These are phyloP conservation scores for Lactarius trivialis DNA, from an alignment of 768 basidiomycete species.

Conservation along the genomic window DNA sequence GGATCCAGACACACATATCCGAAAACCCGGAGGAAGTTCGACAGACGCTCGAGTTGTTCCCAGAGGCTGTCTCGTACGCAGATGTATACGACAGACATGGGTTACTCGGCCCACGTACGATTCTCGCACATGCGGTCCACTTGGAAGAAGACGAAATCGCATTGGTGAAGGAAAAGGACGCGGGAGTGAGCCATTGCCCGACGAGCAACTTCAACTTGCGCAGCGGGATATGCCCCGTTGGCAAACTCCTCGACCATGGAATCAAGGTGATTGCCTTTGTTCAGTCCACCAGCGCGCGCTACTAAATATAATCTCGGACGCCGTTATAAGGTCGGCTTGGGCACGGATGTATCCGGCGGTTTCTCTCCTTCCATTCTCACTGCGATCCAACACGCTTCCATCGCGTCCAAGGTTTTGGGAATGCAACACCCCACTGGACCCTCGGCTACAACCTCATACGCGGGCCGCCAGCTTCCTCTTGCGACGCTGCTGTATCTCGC, in stretches of 20 bases:
- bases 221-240: constrained; percentile 79
- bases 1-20: constrained; percentile 89
- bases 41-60: constrained; percentile 61
- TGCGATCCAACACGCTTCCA: constrained; percentile 66
- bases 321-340: constrained; percentile 75
- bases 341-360: constrained; percentile 90
- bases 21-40: constrained; percentile 75
- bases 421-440: constrained; percentile 34
- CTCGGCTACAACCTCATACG: constrained; percentile 32
- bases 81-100: constrained; percentile 75
- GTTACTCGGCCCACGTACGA: constrained; percentile 70
- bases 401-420: constrained; percentile 71
- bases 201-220: constrained; percentile 88
- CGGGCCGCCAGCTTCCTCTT: constrained; percentile 59
- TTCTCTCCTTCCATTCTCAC: constrained; percentile 75
- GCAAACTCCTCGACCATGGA: constrained; percentile 70
- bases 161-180: constrained; percentile 54
- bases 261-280: constrained; percentile 51
- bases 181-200: constrained; percentile 90
- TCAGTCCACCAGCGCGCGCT: not conserved
- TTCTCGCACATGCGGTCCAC: constrained; percentile 85
- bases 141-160: constrained; percentile 66
- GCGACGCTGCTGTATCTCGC: constrained; percentile 82
- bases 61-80: constrained; percentile 59
- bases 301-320: not conserved